A percentile compares a stretch with the other conserved stretches of the same genome.
These are phyloP conservation scores for Haplosporangium gracile DNA, from an alignment of 192 early-diverging fungal genomes.

Conservation along the genomic window DNA sequence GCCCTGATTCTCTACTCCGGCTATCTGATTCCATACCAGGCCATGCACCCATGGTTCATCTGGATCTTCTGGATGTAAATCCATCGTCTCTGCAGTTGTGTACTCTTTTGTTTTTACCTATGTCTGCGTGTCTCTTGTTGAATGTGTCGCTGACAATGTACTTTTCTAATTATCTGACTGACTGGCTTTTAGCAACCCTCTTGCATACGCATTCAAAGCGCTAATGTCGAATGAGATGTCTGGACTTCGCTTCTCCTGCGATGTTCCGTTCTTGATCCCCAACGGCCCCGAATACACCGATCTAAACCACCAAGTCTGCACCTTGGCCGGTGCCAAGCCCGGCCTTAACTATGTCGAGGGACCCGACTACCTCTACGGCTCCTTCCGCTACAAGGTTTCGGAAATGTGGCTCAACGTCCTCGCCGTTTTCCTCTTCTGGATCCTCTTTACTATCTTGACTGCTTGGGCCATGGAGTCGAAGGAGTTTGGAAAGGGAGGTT, in stretches of 20 bases:
- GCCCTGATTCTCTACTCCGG: slow-evolving; percentile 65
- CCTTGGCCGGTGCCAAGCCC: slow-evolving; percentile 69
- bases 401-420: slow-evolving; percentile 73
- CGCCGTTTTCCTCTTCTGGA: slow-evolving; percentile 59
- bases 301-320: slow-evolving; percentile 64
- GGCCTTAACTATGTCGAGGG: slow-evolving; percentile 66
- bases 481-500: slow-evolving; percentile 65
- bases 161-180: too few species aligned
- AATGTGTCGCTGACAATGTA: background rate
- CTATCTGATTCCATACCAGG: slow-evolving; percentile 65
- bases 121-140: background rate
- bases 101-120: background rate
- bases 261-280: slow-evolving; percentile 27
- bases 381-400: slow-evolving; percentile 64
- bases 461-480: slow-evolving; percentile 69
- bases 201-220: slow-evolving; percentile 67
- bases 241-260: slow-evolving; percentile 58
- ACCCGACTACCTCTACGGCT: slow-evolving; percentile 64
- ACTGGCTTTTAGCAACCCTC: slow-evolving; percentile 68
- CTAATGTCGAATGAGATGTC: slow-evolving; percentile 71
- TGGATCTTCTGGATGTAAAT: slow-evolving; percentile 70
- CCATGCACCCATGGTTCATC: slow-evolving; percentile 71
- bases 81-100: background rate
- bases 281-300: slow-evolving; percentile 34
- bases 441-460: slow-evolving; percentile 40